phyloP scores from a whole-genome alignment of 1,139 yeast species.

The Saccharomyces hybrid region DNA sequence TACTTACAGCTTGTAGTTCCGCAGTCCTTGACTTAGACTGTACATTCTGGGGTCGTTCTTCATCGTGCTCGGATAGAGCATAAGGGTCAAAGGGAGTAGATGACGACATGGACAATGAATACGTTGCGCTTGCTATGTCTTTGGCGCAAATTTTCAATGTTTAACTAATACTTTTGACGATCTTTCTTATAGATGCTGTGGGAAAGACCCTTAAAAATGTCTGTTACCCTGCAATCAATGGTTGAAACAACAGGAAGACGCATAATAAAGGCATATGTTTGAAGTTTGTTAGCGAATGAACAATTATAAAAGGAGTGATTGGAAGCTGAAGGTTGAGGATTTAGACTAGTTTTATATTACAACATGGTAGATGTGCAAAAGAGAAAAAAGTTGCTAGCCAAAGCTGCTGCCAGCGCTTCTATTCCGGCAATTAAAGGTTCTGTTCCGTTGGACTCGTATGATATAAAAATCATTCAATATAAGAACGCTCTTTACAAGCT shows the following conservation, averaged over 20 bases:
- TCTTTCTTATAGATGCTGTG: not conserved
- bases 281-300: not conserved
- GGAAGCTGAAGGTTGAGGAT: not conserved
- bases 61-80: slow-evolving; percentile 50
- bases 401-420: slow-evolving; percentile 26
- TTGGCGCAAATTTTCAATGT: not conserved
- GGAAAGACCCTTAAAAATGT: not conserved
- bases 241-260: not conserved
- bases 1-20: slow-evolving; percentile 56
- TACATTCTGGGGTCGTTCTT: slow-evolving; percentile 17
- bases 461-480: slow-evolving; percentile 26
- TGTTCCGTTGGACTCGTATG: slow-evolving; percentile 20
- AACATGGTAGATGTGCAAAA: not conserved
- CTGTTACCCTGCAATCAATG: not conserved
- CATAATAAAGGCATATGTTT: not conserved
- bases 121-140: not conserved
- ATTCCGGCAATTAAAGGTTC: slow-evolving; percentile 15
- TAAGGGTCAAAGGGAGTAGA: slow-evolving; percentile 88
- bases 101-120: slow-evolving; percentile 47
- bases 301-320: not conserved
- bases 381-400: slow-evolving; percentile 19
- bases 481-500: slow-evolving; percentile 21
- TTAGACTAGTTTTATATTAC: not conserved
- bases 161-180: not conserved
- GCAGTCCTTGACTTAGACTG: slow-evolving; percentile 62